Evolutionary conservation across 768 basidiomycete genomes (phyloP).

Genomic region (Tricholoma terreum): DNA sequence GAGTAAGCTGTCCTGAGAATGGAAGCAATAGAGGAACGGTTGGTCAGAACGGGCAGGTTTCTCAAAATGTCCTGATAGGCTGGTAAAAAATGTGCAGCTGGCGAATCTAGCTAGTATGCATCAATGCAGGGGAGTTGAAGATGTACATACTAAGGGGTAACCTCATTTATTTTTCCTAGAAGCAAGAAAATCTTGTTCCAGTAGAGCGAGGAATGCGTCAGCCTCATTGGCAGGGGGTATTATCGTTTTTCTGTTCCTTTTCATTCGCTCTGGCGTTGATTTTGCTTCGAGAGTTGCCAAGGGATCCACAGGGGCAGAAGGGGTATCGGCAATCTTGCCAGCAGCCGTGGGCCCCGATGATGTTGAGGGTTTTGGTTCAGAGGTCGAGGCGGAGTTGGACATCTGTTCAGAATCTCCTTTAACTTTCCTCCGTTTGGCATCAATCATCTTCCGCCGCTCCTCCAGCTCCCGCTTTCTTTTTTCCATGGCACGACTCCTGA

Average conservation of each 20-base stretch:
- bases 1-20: slow-evolving; percentile 41
- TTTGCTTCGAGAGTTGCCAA: slow-evolving; percentile 48
- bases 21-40: slow-evolving; percentile 32
- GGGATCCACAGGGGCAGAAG: slow-evolving; percentile 36
- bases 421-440: slow-evolving; percentile 65
- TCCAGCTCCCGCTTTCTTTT: slow-evolving; percentile 75
- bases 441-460: slow-evolving; percentile 57
- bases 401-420: slow-evolving; percentile 11
- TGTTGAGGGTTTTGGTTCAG: slow-evolving; percentile 1
- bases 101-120: neutral
- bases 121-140: neutral
- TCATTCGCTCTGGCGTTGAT: slow-evolving; percentile 11
- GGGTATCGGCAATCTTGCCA: neutral
- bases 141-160: neutral
- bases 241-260: slow-evolving; percentile 23
- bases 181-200: slow-evolving; percentile 59
- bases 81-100: slow-evolving; percentile 36
- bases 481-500: slow-evolving; percentile 58
- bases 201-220: slow-evolving; percentile 62
- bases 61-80: slow-evolving; percentile 49
- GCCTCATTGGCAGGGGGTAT: slow-evolving; percentile 35
- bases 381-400: slow-evolving; percentile 1
- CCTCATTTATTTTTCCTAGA: slow-evolving; percentile 21
- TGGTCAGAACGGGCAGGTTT: slow-evolving; percentile 38
- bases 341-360: neutral